Conservation (phyloP, 331 rosid genomes). For the Malus hybrid region DNA sequence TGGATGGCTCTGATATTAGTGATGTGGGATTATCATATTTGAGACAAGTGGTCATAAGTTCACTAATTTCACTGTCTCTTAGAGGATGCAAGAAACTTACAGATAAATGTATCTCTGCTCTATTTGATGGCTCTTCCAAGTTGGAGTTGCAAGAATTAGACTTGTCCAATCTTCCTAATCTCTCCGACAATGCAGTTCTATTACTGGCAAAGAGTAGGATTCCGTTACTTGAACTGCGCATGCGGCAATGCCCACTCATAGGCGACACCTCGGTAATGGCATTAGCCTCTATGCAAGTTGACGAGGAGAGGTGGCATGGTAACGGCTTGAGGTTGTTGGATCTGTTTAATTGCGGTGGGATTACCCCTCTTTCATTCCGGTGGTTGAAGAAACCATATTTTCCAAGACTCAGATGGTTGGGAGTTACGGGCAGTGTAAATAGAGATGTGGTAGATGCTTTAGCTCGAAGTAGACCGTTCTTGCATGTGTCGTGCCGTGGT, state of each 20-base stretch:
- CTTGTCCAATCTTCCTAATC: slow-evolving; percentile 62
- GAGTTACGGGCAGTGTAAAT: slow-evolving; percentile 73
- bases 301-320: slow-evolving; percentile 63
- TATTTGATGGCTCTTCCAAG: no score
- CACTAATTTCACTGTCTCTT: slow-evolving; percentile 63
- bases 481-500: slow-evolving; percentile 76
- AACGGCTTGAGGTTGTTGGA: slow-evolving; percentile 72
- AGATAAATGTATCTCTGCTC: no score
- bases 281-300: slow-evolving; percentile 80
- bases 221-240: slow-evolving; percentile 57
- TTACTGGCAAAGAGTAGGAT: slow-evolving; percentile 57
- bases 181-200: slow-evolving; percentile 66
- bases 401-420: slow-evolving; percentile 90
- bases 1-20: slow-evolving; percentile 73
- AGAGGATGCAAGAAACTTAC: slow-evolving; percentile 92
- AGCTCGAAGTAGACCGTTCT: slow-evolving; percentile 68
- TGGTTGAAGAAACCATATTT: slow-evolving; percentile 95
- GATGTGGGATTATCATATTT: slow-evolving; percentile 69
- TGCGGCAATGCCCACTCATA: slow-evolving; percentile 80
- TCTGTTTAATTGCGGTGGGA: slow-evolving; percentile 81
- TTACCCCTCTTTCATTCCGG: slow-evolving; percentile 64
- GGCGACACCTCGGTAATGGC: slow-evolving; percentile 86
- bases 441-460: slow-evolving; percentile 84
- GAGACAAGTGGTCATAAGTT: slow-evolving; percentile 47
- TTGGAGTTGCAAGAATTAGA: no score